Evolutionary conservation across 2,329 filamentous ascomycete genomes (phyloP), one percentile per base, ranked within the genome.

Genomic region (Aureobasidium zeae): DNA sequence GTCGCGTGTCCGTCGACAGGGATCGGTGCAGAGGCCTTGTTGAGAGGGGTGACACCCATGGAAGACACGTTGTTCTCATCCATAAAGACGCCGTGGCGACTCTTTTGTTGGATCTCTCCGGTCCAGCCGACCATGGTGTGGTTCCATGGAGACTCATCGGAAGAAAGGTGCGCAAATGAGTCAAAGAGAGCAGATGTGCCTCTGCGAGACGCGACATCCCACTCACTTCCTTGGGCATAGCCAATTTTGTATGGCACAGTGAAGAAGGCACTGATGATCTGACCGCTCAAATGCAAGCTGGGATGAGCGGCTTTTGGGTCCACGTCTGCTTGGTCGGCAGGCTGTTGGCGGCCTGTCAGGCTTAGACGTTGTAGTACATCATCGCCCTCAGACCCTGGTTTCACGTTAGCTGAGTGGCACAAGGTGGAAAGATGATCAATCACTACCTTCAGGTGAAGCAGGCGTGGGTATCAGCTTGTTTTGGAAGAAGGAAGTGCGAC

Each of bases 71-170:
- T 53, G 39, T 32, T 47, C 22, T 51, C 54, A 11, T 55, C 56
- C 13, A 53, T 49, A 30, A 50, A 55, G 12, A 53, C 55, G 29
- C 25, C 43, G 24, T 19, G 48, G 42, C 21, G 48, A 45, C 51
- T 49, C 22, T 53, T 45, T 33, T 48, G 48, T 20, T 52, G 48
- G 28, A 72, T 68, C 48, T 96, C 89, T 47, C 89, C 89, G 3
- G 89, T 94, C 89, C 89, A 96, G 33, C 86, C 88, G 42, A 96
- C 84, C 5, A 95, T 75, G 1, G 81, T 91, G 66, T 95, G 89
- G 55, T 87, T 86, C 88, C 88, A 96, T 15, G 82, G 79, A 2
- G 82, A 81, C 31, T 83, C 74, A 45, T 82, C 72, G n/a, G 87
- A 93, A 3, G 87, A 85, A 32, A 96, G 77, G 63, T 93, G 81